Percentiles rank a stretch among this genome's conserved stretches.
These are phyloP conservation scores for Lanmaoa pseudosensibilis DNA, from an alignment of 768 basidiomycete genomes.

Conservation along the genomic window DNA sequence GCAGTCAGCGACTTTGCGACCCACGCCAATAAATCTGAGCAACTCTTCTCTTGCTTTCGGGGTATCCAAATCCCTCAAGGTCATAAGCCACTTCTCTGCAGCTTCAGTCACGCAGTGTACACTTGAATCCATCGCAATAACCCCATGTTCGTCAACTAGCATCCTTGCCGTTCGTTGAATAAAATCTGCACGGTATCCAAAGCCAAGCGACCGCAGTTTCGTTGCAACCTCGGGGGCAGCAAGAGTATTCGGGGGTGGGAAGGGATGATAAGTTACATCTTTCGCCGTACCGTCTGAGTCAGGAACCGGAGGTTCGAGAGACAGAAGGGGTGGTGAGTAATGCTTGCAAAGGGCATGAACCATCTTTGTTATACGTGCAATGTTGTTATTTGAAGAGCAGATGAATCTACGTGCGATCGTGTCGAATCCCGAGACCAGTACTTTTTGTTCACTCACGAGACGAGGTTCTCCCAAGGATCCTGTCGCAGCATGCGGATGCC, in stretches of 20 bases:
- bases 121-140: neutral
- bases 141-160: constrained; percentile 58
- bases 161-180: constrained; percentile 82
- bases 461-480: constrained; percentile 93
- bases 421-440: constrained; percentile 8
- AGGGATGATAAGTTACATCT: constrained; percentile 63
- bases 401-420: constrained; percentile 67
- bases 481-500: constrained; percentile 89
- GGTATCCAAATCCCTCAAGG: constrained; percentile 51
- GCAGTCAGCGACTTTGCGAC: constrained; percentile 96
- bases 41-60: constrained; percentile 70
- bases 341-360: constrained; percentile 77
- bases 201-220: constrained; percentile 78
- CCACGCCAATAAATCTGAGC: constrained; percentile 85
- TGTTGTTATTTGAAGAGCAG: constrained; percentile 97
- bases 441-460: constrained; percentile 65
- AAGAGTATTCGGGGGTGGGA: constrained; percentile 76
- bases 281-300: constrained; percentile 35
- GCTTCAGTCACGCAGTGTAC: constrained; percentile 35
- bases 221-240: constrained; percentile 55
- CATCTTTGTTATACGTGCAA: constrained; percentile 91
- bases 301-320: constrained; percentile 37
- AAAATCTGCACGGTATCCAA: constrained; percentile 93
- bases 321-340: constrained; percentile 70
- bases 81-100: constrained; percentile 60